A percentile compares a stretch with the other conserved stretches of the same genome.
Conservation (phyloP, 75 land plant genomes). For the Cryptomeria japonica region DNA sequence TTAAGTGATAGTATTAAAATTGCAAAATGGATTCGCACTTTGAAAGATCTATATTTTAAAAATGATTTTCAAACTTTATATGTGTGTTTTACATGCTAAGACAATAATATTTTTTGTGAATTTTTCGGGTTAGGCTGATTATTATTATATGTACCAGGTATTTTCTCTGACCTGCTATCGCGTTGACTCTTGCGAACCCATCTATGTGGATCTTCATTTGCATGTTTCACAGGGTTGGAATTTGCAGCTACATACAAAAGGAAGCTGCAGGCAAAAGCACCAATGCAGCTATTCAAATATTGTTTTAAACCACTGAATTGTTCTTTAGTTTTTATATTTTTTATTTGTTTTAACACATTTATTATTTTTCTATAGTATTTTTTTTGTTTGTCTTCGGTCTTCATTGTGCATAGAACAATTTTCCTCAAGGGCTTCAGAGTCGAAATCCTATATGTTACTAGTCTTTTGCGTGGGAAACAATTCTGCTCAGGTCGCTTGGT, state of each 20-base stretch:
- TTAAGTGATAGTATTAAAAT: background rate
- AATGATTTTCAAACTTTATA: background rate
- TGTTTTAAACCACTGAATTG: background rate
- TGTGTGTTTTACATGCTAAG: background rate
- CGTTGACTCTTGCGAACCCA: constrained; percentile 59
- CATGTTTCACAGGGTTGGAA: constrained; percentile 70
- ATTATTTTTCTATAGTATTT: background rate
- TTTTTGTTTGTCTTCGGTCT: background rate
- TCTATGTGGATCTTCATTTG: constrained; percentile 55
- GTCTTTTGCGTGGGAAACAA: background rate
- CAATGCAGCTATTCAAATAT: constrained; percentile 1
- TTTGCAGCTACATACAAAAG: background rate
- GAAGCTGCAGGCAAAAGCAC: background rate
- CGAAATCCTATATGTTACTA: background rate
- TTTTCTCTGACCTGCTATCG: constrained; percentile 87
- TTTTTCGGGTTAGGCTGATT: constrained; percentile 36
- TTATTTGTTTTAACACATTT: too few relatives aligned
- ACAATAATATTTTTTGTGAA: background rate
- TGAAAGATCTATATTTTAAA: background rate
- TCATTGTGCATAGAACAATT: background rate
- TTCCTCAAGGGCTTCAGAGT: background rate
- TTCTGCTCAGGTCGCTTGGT: background rate
- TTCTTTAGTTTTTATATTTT: background rate
- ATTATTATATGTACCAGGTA: constrained; percentile 74
- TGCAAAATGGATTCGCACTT: background rate